These are phyloP conservation scores for Saposhnikovia divaricata DNA, from an alignment of 129 eudicot genomes.

Conservation along the genomic window DNA sequence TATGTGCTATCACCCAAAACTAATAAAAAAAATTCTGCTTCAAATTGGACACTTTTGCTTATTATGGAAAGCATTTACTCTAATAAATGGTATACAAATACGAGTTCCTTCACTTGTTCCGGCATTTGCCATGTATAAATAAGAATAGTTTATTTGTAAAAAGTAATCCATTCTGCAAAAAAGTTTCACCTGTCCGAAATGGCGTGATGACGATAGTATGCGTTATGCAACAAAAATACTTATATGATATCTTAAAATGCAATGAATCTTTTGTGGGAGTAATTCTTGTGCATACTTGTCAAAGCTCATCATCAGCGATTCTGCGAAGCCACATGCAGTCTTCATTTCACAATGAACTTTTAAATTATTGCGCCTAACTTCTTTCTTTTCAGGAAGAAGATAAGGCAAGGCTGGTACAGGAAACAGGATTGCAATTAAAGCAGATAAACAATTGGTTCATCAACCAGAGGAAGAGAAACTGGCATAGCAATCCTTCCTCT, in stretches of 20 bases:
- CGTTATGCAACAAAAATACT: background rate
- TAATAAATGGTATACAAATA: background rate
- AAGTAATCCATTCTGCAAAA: background rate
- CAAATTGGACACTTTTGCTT: background rate
- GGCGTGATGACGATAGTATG: background rate
- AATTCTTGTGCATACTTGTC: background rate
- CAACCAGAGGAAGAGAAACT: slow-evolving; percentile 18
- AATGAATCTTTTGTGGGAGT: background rate
- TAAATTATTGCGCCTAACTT: background rate
- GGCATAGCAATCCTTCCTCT: slow-evolving; percentile 18
- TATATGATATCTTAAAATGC: background rate
- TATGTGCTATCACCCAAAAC: background rate
- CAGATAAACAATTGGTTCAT: slow-evolving; percentile 17
- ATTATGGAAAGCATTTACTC: background rate
- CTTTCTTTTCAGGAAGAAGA: slow-evolving; percentile 11
- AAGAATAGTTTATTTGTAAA: background rate
- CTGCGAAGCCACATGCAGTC: background rate
- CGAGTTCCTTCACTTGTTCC: background rate
- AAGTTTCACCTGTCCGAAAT: background rate
- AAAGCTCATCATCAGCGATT: slow-evolving; percentile 1
- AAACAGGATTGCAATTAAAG: slow-evolving; percentile 16
- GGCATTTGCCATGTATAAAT: background rate
- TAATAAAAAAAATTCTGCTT: background rate
- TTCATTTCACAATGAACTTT: background rate
- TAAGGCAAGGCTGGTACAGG: slow-evolving; percentile 14